Percentiles rank a stretch among this genome's conserved stretches.
Conservation (phyloP, 345 rosid genomes). For the Pistacia vera region DNA sequence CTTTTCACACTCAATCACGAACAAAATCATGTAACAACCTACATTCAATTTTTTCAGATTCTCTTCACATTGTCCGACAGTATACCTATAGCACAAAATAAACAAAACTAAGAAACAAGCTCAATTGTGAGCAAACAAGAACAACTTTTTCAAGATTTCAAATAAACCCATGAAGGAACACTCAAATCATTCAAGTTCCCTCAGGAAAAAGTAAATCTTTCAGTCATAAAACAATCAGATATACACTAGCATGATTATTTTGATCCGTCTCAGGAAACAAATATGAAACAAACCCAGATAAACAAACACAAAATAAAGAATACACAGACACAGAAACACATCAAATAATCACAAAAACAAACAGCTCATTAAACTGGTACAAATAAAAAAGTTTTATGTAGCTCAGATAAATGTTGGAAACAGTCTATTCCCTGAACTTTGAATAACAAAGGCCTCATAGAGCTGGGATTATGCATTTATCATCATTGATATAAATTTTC, state of each 20-base stretch:
- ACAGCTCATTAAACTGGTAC: too few relatives aligned
- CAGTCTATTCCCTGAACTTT: slow-evolving; percentile 13
- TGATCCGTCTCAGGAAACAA: not conserved
- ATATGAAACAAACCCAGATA: not conserved
- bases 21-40: not conserved
- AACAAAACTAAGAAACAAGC: not conserved
- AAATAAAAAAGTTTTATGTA: not conserved
- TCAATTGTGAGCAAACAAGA: not conserved
- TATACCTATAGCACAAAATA: too few relatives aligned
- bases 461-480: slow-evolving; percentile 25
- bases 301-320: not conserved
- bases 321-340: not conserved
- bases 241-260: slow-evolving; percentile 6
- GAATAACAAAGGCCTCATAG: slow-evolving; percentile 16
- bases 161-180: too few relatives aligned
- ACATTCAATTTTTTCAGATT: not conserved
- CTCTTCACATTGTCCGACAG: not conserved
- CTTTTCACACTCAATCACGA: not conserved
- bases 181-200: not conserved
- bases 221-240: slow-evolving; percentile 8
- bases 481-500: not conserved
- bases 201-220: not conserved
- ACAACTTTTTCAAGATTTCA: not conserved
- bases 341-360: not conserved
- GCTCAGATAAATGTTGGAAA: slow-evolving; percentile 22